These are phyloP conservation scores for Ophiostoma piceae DNA, from an alignment of 2,329 filamentous ascomycete genomes.

Conservation along the genomic window DNA sequence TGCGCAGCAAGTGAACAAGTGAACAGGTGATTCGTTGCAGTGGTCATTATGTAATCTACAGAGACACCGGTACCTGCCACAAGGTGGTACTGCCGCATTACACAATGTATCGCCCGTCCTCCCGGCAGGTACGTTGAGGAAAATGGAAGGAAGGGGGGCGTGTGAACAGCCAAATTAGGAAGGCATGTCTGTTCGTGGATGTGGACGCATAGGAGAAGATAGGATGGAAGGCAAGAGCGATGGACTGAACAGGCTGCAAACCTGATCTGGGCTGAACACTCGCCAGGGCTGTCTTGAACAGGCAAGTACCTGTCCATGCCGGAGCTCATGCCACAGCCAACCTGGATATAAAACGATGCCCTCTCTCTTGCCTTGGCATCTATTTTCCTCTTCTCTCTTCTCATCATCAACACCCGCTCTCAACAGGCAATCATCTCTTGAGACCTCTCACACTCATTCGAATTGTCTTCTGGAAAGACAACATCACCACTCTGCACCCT, in stretches of 20 bases:
- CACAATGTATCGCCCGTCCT: background rate
- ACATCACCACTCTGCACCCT: background rate
- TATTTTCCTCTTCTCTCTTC: background rate
- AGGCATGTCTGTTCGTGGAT: background rate
- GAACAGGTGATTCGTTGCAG: background rate
- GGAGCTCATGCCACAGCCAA: background rate
- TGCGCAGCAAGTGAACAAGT: background rate
- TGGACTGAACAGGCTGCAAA: slow-evolving; percentile 12
- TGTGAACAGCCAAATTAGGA: slow-evolving; percentile 5
- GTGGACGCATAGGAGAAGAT: background rate
- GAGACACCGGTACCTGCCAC: slow-evolving; percentile 2
- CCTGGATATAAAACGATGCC: background rate
- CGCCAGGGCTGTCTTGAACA: background rate
- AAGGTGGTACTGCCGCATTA: slow-evolving; percentile 9
- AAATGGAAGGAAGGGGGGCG: slow-evolving; percentile 1
- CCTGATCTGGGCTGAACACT: background rate
- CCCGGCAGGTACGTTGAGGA: background rate
- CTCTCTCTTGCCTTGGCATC: background rate
- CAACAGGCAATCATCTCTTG: background rate
- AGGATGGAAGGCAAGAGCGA: background rate
- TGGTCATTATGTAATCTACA: background rate
- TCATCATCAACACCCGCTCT: slow-evolving; percentile 11
- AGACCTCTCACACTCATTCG: background rate
- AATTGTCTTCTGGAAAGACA: slow-evolving; percentile 17
- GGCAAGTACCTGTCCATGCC: background rate